phyloP scores from a whole-genome alignment of 2,329 filamentous ascomycete species.

The Aspergillus nomiae region DNA sequence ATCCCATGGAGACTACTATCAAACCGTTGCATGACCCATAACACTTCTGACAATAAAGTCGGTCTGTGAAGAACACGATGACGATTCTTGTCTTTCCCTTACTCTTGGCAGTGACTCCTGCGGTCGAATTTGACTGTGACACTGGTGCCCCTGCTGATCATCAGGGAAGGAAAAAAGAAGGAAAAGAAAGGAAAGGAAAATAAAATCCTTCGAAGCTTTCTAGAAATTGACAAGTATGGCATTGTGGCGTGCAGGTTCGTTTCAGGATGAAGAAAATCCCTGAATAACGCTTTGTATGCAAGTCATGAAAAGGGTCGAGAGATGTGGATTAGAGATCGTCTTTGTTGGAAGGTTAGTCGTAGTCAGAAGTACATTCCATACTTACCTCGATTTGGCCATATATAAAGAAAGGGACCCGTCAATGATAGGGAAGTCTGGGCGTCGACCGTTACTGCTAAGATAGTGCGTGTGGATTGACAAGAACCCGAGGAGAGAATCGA shows the following conservation, averaged over 20 bases:
- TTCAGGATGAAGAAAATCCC: not conserved
- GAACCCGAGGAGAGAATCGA: slow-evolving; percentile 13
- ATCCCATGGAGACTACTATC: not conserved
- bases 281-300: slow-evolving; percentile 5
- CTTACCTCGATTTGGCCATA: not conserved
- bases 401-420: slow-evolving; percentile 6
- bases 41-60: not conserved
- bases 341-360: not conserved
- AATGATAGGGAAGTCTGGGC: slow-evolving; percentile 1
- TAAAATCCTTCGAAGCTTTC: not conserved
- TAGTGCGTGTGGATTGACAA: slow-evolving; percentile 6
- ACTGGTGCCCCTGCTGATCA: slow-evolving; percentile 3
- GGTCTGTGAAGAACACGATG: not conserved
- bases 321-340: not conserved
- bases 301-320: not conserved
- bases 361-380: not conserved
- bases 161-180: not conserved
- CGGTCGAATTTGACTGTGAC: not conserved
- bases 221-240: slow-evolving; percentile 3
- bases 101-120: slow-evolving; percentile 1
- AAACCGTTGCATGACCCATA: not conserved
- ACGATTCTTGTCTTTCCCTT: not conserved
- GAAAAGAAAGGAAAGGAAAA: not conserved
- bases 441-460: slow-evolving; percentile 10
- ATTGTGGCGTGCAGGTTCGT: slow-evolving; percentile 4